Percentiles rank a stretch among this genome's conserved stretches.
Evolutionary conservation across 1,139 yeast genomes (phyloP).

Genomic region (Debaryomyces robertsiae): DNA sequence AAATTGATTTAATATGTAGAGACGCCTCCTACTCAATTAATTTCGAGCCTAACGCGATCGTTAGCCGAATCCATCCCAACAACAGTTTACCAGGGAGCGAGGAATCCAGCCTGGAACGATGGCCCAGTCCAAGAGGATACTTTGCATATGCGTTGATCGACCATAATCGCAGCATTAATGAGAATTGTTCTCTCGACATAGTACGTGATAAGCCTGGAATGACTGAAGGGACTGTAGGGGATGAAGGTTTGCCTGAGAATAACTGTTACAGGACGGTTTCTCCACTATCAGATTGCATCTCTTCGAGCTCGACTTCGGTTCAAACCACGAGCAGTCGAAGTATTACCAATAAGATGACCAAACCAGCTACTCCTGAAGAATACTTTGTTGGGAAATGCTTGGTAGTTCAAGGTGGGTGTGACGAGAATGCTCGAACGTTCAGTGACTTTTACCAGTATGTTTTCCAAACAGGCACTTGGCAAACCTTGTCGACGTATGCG

Average conservation of each 20-base stretch:
- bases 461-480: slow-evolving; percentile 42
- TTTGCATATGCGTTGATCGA: slow-evolving; percentile 41
- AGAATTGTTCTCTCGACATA: slow-evolving; percentile 24
- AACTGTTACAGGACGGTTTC: slow-evolving; percentile 15
- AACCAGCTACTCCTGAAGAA: slow-evolving; percentile 19
- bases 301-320: slow-evolving; percentile 22
- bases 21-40: not conserved
- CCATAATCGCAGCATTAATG: slow-evolving; percentile 22
- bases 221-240: not conserved
- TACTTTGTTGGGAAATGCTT: slow-evolving; percentile 34
- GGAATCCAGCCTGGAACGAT: slow-evolving; percentile 14
- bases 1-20: slow-evolving; percentile 29
- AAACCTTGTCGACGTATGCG: slow-evolving; percentile 33
- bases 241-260: slow-evolving; percentile 4
- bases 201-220: not conserved
- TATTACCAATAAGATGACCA: slow-evolving; percentile 7
- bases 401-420: slow-evolving; percentile 47
- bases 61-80: slow-evolving; percentile 11
- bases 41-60: slow-evolving; percentile 14
- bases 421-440: slow-evolving; percentile 32
- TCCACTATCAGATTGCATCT: slow-evolving; percentile 18
- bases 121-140: slow-evolving; percentile 47
- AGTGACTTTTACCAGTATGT: slow-evolving; percentile 38
- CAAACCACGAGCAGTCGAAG: slow-evolving; percentile 19
- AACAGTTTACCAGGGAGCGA: slow-evolving; percentile 1